Conservation (phyloP, 78 protist genomes). For the Dictyostelium brefeldianum region DNA sequence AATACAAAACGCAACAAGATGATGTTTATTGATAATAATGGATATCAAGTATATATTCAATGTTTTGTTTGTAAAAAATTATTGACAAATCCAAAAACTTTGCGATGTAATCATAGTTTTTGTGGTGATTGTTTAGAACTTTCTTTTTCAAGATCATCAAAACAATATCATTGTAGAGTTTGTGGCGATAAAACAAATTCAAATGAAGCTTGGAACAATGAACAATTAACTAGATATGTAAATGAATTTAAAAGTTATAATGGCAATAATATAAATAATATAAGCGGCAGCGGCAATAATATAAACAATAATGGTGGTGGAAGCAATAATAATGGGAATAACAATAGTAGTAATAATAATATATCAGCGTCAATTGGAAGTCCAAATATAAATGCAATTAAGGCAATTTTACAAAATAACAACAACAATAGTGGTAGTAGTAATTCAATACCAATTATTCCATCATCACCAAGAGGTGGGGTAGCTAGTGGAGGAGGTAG, state of each 20-base stretch:
- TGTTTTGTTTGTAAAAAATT: slow-evolving; percentile 27
- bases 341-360: not conserved
- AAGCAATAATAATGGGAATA: not conserved
- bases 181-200: slow-evolving; percentile 29
- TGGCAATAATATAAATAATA: not conserved
- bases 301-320: not conserved
- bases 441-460: not conserved
- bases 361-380: not conserved
- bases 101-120: slow-evolving; percentile 41
- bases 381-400: slow-evolving; percentile 9
- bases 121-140: slow-evolving; percentile 62
- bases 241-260: not conserved
- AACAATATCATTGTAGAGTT: slow-evolving; percentile 31
- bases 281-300: not conserved
- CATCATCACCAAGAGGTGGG: not conserved
- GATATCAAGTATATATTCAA: not conserved
- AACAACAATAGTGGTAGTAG: not conserved
- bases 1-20: not conserved
- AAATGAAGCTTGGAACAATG: not conserved
- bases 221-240: not conserved
- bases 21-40: not conserved
- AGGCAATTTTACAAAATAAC: not conserved
- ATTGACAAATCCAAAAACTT: slow-evolving; percentile 37
- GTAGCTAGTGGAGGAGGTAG: not conserved
- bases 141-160: not conserved